Conservation (phyloP, 2,329 filamentous ascomycete species). For the Pestalotiopsis fici region DNA sequence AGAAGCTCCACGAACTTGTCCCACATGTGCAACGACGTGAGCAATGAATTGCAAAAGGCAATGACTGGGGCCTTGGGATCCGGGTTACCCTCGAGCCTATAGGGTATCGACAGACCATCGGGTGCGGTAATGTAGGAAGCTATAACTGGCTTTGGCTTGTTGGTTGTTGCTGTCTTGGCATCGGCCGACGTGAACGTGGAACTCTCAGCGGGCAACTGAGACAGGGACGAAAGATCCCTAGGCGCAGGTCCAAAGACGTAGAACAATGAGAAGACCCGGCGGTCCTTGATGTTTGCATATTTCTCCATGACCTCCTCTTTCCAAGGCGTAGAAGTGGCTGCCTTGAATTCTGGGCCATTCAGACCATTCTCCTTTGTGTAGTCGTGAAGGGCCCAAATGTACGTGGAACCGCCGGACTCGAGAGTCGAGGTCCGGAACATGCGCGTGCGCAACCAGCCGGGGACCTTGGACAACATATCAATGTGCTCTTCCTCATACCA, state of each 20-base stretch:
- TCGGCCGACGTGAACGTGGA: constrained; percentile 57
- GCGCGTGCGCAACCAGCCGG: constrained; percentile 77
- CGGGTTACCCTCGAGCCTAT: constrained; percentile 72
- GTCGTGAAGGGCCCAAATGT: constrained; percentile 72
- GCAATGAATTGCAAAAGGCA: constrained; percentile 77
- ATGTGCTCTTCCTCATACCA: constrained; percentile 80
- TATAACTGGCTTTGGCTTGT: constrained; percentile 54
- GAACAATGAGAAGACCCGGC: constrained; percentile 69
- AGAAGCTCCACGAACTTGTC: constrained; percentile 70
- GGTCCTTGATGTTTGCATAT: constrained; percentile 56
- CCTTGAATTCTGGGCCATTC: constrained; percentile 63
- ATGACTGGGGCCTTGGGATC: constrained; percentile 70
- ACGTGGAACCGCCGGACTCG: constrained; percentile 48
- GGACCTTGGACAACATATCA: constrained; percentile 69
- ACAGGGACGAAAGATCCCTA: constrained; percentile 64
- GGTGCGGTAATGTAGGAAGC: constrained; percentile 67
- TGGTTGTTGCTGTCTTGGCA: constrained; percentile 54
- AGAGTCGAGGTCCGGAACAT: constrained; percentile 68
- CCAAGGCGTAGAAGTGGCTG: constrained; percentile 64
- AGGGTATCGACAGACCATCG: constrained; percentile 71
- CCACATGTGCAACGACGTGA: constrained; percentile 81
- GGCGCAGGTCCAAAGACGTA: constrained; percentile 79
- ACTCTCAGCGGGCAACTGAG: constrained; percentile 43
- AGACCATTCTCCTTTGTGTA: constrained; percentile 69
- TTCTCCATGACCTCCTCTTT: constrained; percentile 58